Evolutionary conservation across 768 basidiomycete species (phyloP).

Genomic region (Tephrocybe sp.): DNA sequence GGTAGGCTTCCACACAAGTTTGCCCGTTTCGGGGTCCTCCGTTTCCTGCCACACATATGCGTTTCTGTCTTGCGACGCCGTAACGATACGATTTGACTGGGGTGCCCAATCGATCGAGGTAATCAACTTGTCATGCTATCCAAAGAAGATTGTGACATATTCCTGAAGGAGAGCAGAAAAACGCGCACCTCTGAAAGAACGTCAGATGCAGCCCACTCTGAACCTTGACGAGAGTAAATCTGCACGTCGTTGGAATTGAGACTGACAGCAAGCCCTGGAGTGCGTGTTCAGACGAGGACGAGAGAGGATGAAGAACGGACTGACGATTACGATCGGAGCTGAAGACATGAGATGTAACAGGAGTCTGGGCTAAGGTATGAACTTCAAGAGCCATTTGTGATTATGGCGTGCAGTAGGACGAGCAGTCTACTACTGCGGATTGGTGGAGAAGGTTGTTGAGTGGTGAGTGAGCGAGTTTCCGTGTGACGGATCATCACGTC

Average conservation of each 20-base stretch:
- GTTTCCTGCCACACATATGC: conserved; percentile 97
- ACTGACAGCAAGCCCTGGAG: conserved; percentile 86
- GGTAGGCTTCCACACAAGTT: conserved; percentile 86
- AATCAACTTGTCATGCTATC: conserved; percentile 93
- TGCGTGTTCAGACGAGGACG: neutral
- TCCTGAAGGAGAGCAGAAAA: neutral
- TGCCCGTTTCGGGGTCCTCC: conserved; percentile 69
- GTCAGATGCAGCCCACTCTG: conserved; percentile 68
- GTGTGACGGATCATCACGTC: too few species aligned
- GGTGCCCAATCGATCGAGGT: conserved; percentile 99
- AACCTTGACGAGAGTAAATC: conserved; percentile 67
- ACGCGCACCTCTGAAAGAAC: conserved; percentile 78
- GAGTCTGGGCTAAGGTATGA: conserved; percentile 73
- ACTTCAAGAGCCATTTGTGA: conserved; percentile 64
- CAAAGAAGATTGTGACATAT: neutral
- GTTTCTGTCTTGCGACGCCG: conserved; percentile 97
- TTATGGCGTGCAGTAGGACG: conserved; percentile 58
- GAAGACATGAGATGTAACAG: conserved; percentile 90
- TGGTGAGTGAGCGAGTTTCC: neutral
- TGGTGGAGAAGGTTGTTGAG: neutral
- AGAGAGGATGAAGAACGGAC: conserved; percentile 27
- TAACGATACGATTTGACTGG: conserved; percentile 94
- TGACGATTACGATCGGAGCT: conserved; percentile 82
- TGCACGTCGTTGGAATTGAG: conserved; percentile 87
- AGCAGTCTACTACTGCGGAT: conserved; percentile 78